Conservation (phyloP, 1,139 yeast species). For the Pichia sp. region DNA sequence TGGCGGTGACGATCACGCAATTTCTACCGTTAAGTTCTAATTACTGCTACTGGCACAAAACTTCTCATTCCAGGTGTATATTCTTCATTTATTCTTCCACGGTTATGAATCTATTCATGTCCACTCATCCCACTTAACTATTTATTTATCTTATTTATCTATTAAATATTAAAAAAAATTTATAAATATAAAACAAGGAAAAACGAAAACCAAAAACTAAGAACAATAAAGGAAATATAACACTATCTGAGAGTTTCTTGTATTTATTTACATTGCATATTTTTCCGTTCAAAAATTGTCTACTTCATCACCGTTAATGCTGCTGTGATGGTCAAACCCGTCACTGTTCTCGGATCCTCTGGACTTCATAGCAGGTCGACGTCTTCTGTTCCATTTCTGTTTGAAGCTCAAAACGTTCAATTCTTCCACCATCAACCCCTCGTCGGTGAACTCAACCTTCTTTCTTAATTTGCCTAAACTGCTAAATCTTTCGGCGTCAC, state of each 20-base stretch:
- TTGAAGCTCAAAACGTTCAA: conserved; percentile 15
- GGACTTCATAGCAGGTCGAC: conserved; percentile 7
- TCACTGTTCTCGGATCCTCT: not conserved
- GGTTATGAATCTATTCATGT: not conserved
- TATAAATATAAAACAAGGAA: not conserved
- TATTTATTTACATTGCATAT: not conserved
- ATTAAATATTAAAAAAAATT: too few relatives aligned
- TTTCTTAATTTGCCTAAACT: conserved; percentile 26
- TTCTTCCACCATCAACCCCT: conserved; percentile 23
- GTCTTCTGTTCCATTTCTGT: conserved; percentile 14
- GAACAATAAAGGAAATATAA: not conserved
- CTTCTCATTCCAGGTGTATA: not conserved
- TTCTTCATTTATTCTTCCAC: not conserved
- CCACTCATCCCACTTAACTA: not conserved
- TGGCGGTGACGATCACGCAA: conserved; percentile 33
- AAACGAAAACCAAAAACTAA: not conserved
- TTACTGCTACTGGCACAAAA: not conserved
- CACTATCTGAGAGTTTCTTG: too few relatives aligned
- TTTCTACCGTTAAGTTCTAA: conserved; percentile 22
- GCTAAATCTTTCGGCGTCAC: conserved; percentile 17
- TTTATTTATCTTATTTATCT: conserved; percentile 5
- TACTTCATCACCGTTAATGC: not conserved
- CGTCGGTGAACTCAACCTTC: conserved; percentile 23
- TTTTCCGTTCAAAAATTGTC: not conserved
- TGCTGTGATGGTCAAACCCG: not conserved